phyloP scores from a whole-genome alignment of 768 basidiomycete species.

The Russula dissimulans region DNA sequence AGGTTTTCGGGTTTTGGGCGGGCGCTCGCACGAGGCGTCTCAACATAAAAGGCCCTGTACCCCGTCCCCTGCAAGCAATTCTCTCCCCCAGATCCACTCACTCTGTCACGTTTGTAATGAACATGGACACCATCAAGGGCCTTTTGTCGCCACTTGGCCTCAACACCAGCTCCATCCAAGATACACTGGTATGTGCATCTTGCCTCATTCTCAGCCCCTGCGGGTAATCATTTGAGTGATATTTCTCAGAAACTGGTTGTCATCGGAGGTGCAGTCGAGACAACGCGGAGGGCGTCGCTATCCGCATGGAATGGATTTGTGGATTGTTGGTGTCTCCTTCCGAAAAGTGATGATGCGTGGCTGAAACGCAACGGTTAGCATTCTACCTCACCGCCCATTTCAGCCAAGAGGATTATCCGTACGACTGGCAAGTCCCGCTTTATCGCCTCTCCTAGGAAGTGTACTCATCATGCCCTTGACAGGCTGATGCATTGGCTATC shows the following conservation, averaged over 20 bases:
- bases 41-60: constrained; percentile 18
- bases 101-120: constrained; percentile 3
- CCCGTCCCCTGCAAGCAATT: constrained; percentile 6
- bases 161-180: constrained; percentile 62
- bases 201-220: neutral
- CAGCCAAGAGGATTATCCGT: constrained; percentile 79
- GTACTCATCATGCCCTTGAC: constrained; percentile 8
- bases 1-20: neutral
- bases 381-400: constrained; percentile 90
- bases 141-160: constrained; percentile 60
- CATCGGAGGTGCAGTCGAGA: constrained; percentile 83
- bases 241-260: constrained; percentile 73
- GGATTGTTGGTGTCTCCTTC: constrained; percentile 48
- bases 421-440: constrained; percentile 53
- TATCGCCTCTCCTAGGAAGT: neutral
- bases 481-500: constrained; percentile 88
- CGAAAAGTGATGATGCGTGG: neutral
- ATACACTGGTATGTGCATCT: constrained; percentile 52
- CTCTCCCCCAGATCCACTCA: constrained; percentile 15
- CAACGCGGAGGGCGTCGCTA: constrained; percentile 68
- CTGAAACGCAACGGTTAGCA: constrained; percentile 33
- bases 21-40: neutral
- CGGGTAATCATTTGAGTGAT: neutral
- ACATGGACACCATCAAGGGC: constrained; percentile 64
- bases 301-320: constrained; percentile 88